Evolutionary conservation across 768 basidiomycete genomes (phyloP), one percentile per base, ranked within the genome.

Genomic region (Naematelia aurantialba): DNA sequence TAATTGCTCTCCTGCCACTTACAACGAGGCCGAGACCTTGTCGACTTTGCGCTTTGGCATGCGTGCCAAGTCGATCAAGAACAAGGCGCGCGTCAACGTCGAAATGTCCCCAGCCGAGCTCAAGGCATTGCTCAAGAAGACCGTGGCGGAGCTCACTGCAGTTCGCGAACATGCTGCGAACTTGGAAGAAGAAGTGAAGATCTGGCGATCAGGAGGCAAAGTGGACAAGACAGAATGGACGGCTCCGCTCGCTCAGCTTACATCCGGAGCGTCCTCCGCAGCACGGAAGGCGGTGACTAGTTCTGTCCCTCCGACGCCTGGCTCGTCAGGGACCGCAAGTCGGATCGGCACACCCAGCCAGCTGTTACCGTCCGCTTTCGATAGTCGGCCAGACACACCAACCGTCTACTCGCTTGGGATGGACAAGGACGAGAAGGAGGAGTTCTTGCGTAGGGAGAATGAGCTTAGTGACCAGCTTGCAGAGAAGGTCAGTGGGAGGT

Each of bases 41-140:
- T 89, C 88, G 2, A 99, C 96, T 2, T 84, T 99, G n/a, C 88
- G 96, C 24, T 99, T 99, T 77, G 96, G 96, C 81, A 98, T 98
- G 76, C 90, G 96, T 65, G 94, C 96, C n/a, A 99, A 99, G 79
- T 89, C 90, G n/a, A 99, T 99, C 85, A 98, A 98, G 89, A 99
- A 99, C 79, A 90, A 89, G 61, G 96, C 96, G 61, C 89, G 96
- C 47, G 90, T 99, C 80, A 99, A 99, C 77, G 91, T 92, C 54
- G 96, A 99, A 78, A 83, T 99, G 52, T 75, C 94, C 1, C 94
- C 96, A 1, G 81, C 92, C 50, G 96, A 99, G 73, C 88, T 99
- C 80, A 99, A 98, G 77, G 86, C 85, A 11, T 81, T 96, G 31
- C 82, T 99, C 61, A 85, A 86, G 70, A 96, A 94, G 79, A 89